Percentiles rank a stretch among this genome's conserved stretches.
phyloP scores from a whole-genome alignment of 495 filamentous ascomycete species.

The Neurospora africana region DNA sequence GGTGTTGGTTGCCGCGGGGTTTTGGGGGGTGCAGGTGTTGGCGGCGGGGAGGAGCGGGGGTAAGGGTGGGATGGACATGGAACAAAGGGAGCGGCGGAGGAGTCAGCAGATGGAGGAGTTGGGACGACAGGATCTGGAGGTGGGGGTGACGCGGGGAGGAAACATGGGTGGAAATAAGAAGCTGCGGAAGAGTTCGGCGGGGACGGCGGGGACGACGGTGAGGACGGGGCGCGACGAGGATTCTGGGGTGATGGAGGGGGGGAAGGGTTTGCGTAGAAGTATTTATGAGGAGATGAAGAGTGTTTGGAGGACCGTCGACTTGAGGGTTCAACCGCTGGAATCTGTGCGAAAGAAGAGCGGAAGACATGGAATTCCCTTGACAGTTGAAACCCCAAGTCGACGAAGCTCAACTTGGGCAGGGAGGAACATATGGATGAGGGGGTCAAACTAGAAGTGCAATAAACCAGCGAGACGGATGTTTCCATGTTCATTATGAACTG shows the following conservation, averaged over 20 bases:
- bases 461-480: too few relatives aligned
- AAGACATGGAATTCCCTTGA: too few relatives aligned
- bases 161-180: background rate
- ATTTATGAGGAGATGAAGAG: background rate
- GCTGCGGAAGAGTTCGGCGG: background rate
- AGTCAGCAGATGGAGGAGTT: background rate
- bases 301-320: background rate
- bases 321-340: too few relatives aligned
- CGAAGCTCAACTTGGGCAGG: too few relatives aligned
- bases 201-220: background rate
- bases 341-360: too few relatives aligned
- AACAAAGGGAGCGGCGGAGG: background rate
- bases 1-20: conserved; percentile 18
- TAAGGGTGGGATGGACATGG: background rate
- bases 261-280: too few relatives aligned
- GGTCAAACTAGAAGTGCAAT: too few relatives aligned
- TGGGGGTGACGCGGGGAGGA: background rate
- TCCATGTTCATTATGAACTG: too few relatives aligned
- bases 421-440: too few relatives aligned
- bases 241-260: background rate
- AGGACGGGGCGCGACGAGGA: background rate
- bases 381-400: too few relatives aligned
- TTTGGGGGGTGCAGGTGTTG: conserved; percentile 4
- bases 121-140: background rate
- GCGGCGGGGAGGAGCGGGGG: background rate